These are phyloP conservation scores for Saccharomyces hybrid DNA, from an alignment of 1,139 yeast species.

Conservation along the genomic window DNA sequence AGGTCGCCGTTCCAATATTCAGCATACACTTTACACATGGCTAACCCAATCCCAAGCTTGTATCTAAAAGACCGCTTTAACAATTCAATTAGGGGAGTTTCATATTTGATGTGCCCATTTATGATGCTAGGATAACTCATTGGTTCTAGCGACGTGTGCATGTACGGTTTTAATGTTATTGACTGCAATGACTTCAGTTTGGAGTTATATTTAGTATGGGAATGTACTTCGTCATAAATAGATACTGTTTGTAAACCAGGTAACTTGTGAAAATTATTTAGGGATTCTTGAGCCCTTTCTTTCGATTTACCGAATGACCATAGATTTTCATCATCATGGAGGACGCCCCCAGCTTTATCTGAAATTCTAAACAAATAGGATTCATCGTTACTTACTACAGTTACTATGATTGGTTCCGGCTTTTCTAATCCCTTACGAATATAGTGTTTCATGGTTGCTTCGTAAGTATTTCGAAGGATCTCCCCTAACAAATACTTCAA, in stretches of 20 bases:
- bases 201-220: conserved; percentile 5
- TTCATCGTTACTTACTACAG: conserved; percentile 59
- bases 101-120: conserved; percentile 18
- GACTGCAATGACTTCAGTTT: neutral
- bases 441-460: conserved; percentile 57
- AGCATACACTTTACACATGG: conserved; percentile 85
- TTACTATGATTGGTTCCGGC: conserved; percentile 56
- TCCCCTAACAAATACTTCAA: conserved; percentile 82
- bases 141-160: conserved; percentile 37
- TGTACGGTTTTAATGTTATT: conserved; percentile 14
- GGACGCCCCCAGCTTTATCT: conserved; percentile 82
- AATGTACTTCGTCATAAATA: conserved; percentile 27
- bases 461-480: conserved; percentile 73
- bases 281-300: conserved; percentile 46
- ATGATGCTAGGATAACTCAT: conserved; percentile 26
- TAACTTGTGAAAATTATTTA: conserved; percentile 57
- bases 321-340: conserved; percentile 37
- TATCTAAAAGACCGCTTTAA: conserved; percentile 66
- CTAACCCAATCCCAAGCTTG: conserved; percentile 80
- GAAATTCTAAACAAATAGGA: conserved; percentile 71
- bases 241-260: conserved; percentile 45
- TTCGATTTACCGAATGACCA: conserved; percentile 83
- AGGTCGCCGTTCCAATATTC: conserved; percentile 95
- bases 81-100: conserved; percentile 45
- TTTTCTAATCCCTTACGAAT: conserved; percentile 31